Evolutionary conservation across 768 basidiomycete species (phyloP).

Genomic region (Phanerodontia chrysosporium): DNA sequence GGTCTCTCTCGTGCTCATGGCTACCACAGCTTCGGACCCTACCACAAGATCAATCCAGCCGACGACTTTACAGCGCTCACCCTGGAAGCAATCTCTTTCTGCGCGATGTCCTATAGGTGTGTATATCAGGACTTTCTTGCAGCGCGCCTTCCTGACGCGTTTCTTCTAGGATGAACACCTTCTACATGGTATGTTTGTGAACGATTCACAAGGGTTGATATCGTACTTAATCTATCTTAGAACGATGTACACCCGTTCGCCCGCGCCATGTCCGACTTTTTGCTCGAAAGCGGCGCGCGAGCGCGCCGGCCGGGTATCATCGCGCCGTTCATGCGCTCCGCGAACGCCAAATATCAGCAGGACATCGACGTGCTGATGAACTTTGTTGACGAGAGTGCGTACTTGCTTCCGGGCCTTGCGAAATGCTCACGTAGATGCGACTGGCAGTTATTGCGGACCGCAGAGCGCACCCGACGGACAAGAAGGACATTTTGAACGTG

Average conservation of each 20-base stretch:
- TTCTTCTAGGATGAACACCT: slow-evolving; percentile 38
- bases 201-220: neutral
- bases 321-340: slow-evolving; percentile 29
- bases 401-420: neutral
- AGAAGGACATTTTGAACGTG: slow-evolving; percentile 41
- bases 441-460: slow-evolving; percentile 35
- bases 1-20: neutral
- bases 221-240: slow-evolving; percentile 13
- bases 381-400: slow-evolving; percentile 36
- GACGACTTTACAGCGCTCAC: slow-evolving; percentile 46
- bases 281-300: slow-evolving; percentile 34
- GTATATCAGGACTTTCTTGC: neutral
- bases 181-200: slow-evolving; percentile 31
- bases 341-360: slow-evolving; percentile 34
- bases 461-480: slow-evolving; percentile 32
- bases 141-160: neutral
- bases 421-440: neutral
- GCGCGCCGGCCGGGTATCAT: slow-evolving; percentile 31
- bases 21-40: slow-evolving; percentile 39
- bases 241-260: slow-evolving; percentile 35
- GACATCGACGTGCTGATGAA: slow-evolving; percentile 37
- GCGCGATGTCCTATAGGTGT: slow-evolving; percentile 38
- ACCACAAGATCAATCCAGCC: slow-evolving; percentile 35
- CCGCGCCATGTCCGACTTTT: slow-evolving; percentile 37
- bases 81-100: slow-evolving; percentile 42